These are phyloP conservation scores for Margaritispora aquatica DNA, from an alignment of 495 filamentous ascomycete species.

Conservation along the genomic window DNA sequence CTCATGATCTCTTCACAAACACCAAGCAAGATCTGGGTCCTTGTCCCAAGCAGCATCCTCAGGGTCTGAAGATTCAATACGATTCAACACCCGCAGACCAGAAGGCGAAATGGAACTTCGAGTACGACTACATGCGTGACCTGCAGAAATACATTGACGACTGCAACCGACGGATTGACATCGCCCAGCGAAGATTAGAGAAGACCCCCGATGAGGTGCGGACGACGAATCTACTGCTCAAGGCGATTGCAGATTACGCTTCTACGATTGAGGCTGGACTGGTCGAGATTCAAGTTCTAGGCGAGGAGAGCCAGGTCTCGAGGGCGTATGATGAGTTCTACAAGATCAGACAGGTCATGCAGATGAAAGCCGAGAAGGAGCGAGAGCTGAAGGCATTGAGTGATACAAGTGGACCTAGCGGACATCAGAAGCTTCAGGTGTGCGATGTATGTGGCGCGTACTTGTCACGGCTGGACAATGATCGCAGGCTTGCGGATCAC, in stretches of 20 bases:
- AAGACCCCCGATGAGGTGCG: constrained; percentile 97
- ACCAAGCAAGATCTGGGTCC: constrained; percentile 95
- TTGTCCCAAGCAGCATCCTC: constrained; percentile 86
- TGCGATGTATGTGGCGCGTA: constrained; percentile 98
- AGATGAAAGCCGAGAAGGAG: constrained; percentile 78
- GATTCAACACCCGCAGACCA: constrained; percentile 59
- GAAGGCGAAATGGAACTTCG: constrained; percentile 78
- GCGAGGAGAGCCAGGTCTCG: constrained; percentile 72
- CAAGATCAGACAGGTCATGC: constrained; percentile 72
- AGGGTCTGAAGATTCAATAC: constrained; percentile 83
- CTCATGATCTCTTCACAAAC: constrained; percentile 99
- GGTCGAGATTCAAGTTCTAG: constrained; percentile 79
- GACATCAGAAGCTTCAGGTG: constrained; percentile 96
- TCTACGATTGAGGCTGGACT: constrained; percentile 76
- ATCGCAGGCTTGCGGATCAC: constrained; percentile 87
- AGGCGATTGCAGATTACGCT: constrained; percentile 77
- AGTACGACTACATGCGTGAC: constrained; percentile 93
- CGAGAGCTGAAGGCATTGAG: constrained; percentile 85
- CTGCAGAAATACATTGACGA: constrained; percentile 94
- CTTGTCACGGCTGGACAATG: constrained; percentile 85
- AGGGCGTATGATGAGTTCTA: constrained; percentile 80
- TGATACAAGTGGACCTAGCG: constrained; percentile 84
- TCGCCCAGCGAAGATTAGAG: constrained; percentile 82
- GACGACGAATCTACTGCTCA: constrained; percentile 90
- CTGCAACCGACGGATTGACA: constrained; percentile 90